Base-by-base conservation (phyloP, 1,284 basidiomycete species). In the Puccinia coronata region DNA sequence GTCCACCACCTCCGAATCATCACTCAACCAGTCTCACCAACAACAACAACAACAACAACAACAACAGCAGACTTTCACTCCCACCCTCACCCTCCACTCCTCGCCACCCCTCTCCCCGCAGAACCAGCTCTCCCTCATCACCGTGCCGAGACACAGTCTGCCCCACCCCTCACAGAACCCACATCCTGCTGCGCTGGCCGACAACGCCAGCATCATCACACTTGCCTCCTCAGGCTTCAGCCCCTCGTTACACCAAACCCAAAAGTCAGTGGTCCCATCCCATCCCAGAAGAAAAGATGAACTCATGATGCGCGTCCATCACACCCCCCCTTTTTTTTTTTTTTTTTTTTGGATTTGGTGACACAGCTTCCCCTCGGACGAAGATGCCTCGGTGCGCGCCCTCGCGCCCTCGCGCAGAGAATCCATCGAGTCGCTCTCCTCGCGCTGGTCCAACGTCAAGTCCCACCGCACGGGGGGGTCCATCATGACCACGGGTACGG, bases 131-230 rank as follows among this genome's bases (percentile, higher is more conserved):
- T 47, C 47, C 28, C 41, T 80, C 57, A n/a, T 74, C n/a, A 81
- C 31, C 59, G 79, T 81, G 2, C 79, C 79, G 18, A 81, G 39
- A 0, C 79, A 81, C 36, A 73, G 57, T 39, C 47, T 81, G 9
- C 79, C 79, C 43, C 79, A 81, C 55, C 79, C 79, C 2, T 81
- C 79, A n/a, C 69, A 74, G 74, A 81, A 81, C 41, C 79, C 79
- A 0, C 79, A 81, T 74, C 79, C 79, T 14, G 79, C 79, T 55
- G 71, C 71, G 6, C 61, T 81, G 11, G 49, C 79, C 59, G 79
- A 81, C 67, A 81, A 81, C 41, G 79, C 79, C 41, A 73, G 70
- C 41, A 73, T 81, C n/a, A 55, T 81, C 59, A 81, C 79, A n/a
- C 61, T 81, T 16, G 79, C 79, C 23, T 73, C 70, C 12, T 72